Conservation (phyloP, 176 grass and related monocot genomes). For the Carex myosuroides region DNA sequence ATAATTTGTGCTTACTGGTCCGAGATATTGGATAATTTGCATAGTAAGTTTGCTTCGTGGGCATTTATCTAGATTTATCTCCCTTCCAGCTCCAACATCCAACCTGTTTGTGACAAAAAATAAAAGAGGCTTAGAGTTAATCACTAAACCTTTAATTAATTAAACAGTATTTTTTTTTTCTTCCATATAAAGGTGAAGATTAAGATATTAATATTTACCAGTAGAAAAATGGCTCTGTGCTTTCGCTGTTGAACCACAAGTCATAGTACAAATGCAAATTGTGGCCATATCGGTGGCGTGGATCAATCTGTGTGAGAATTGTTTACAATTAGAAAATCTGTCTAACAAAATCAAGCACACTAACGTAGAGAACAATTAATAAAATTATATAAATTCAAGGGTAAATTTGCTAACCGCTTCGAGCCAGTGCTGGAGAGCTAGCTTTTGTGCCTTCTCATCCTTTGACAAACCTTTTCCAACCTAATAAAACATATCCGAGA, state of each 20-base stretch:
- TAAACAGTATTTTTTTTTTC: neutral
- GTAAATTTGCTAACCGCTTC: constrained; percentile 55
- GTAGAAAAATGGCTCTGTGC: constrained; percentile 88
- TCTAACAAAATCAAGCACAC: constrained; percentile 1
- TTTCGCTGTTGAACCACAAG: constrained; percentile 79
- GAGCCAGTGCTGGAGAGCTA: constrained; percentile 91
- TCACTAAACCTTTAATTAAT: neutral
- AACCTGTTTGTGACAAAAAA: constrained; percentile 38
- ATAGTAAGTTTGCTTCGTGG: constrained; percentile 58
- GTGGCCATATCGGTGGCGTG: constrained; percentile 94
- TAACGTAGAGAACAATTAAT: neutral
- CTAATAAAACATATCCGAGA: constrained; percentile 26
- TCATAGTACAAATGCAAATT: constrained; percentile 93
- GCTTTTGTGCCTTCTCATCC: constrained; percentile 84
- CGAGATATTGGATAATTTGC: constrained; percentile 85
- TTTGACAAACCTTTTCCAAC: constrained; percentile 92
- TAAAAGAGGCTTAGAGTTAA: neutral
- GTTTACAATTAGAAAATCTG: neutral
- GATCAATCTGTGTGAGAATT: constrained; percentile 59
- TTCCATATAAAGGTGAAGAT: neutral
- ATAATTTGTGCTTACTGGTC: constrained; percentile 43
- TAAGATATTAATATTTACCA: constrained; percentile 36
- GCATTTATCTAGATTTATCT: constrained; percentile 51
- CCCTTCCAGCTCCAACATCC: constrained; percentile 70
- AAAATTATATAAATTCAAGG: neutral